These are phyloP conservation scores for Mrakia gelida DNA, from an alignment of 768 basidiomycete genomes.

Conservation along the genomic window DNA sequence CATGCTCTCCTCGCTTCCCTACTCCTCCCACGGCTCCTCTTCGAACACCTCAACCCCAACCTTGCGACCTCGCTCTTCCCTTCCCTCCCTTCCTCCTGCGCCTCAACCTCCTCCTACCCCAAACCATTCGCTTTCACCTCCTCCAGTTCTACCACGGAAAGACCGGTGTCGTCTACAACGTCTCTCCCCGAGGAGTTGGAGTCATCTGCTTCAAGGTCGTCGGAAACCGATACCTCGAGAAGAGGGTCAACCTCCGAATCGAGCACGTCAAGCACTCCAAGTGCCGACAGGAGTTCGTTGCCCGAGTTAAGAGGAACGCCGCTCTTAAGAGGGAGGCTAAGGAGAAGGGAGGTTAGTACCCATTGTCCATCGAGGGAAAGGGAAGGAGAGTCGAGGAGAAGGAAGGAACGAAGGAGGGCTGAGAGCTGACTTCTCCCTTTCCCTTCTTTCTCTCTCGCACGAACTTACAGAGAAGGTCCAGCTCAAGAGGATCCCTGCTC, in stretches of 20 bases:
- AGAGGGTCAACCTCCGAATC: slow-evolving; percentile 82
- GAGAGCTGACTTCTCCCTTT: not conserved
- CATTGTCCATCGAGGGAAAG: not conserved
- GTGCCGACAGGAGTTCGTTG: slow-evolving; percentile 69
- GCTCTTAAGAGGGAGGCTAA: slow-evolving; percentile 76
- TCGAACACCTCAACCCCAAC: not conserved
- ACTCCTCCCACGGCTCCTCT: slow-evolving; percentile 1
- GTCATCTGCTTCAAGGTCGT: slow-evolving; percentile 98
- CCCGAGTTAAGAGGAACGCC: slow-evolving; percentile 89
- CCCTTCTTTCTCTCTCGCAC: not conserved
- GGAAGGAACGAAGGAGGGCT: not conserved
- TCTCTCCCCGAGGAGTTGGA: slow-evolving; percentile 88
- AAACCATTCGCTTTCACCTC: not conserved
- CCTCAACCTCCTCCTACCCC: not conserved
- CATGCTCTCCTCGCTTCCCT: not conserved
- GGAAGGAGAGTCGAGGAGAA: not conserved
- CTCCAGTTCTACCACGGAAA: slow-evolving; percentile 58
- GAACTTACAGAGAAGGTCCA: slow-evolving; percentile 61
- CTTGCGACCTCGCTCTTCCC: not conserved
- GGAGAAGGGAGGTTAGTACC: slow-evolving; percentile 75
- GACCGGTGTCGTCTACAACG: slow-evolving; percentile 98
- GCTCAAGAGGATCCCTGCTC: slow-evolving; percentile 78
- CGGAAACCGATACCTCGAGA: slow-evolving; percentile 97
- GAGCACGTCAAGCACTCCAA: slow-evolving; percentile 35
- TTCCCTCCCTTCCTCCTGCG: not conserved